Conservation (phyloP, 805 yeast genomes). For the Torulaspora microellipsoides region DNA sequence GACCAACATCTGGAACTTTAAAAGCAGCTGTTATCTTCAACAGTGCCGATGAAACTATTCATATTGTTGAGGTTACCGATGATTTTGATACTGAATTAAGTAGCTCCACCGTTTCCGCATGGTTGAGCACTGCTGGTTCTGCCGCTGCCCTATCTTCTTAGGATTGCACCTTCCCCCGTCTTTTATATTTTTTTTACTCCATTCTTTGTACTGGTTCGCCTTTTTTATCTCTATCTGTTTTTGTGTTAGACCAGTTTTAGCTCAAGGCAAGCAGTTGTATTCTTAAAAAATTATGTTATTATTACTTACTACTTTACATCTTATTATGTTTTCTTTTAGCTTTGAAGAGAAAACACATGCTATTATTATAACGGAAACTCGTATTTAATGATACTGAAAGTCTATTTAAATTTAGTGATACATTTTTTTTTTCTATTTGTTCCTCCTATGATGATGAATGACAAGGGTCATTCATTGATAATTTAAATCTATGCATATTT, state of each 20-base stretch:
- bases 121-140: slow-evolving; percentile 55
- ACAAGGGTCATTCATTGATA: background rate
- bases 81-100: slow-evolving; percentile 52
- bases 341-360: no score
- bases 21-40: slow-evolving; percentile 89
- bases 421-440: no score
- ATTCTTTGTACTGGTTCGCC: background rate
- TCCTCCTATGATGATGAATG: no score
- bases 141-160: slow-evolving; percentile 31
- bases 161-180: no score
- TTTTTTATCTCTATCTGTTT: background rate
- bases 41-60: slow-evolving; percentile 42
- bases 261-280: slow-evolving; percentile 1
- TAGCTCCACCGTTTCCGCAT: slow-evolving; percentile 50
- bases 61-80: slow-evolving; percentile 58
- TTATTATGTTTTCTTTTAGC: no score
- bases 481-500: background rate
- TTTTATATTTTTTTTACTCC: background rate
- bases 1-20: slow-evolving; percentile 75
- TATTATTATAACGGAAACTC: no score
- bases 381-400: no score
- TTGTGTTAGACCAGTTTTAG: background rate
- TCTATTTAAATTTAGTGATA: no score
- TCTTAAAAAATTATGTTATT: no score
- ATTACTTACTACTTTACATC: no score